Percentiles rank a stretch among this genome's conserved stretches.
These are phyloP conservation scores for Thymus mandschuricus DNA, from an alignment of 257 asterid species.

Conservation along the genomic window DNA sequence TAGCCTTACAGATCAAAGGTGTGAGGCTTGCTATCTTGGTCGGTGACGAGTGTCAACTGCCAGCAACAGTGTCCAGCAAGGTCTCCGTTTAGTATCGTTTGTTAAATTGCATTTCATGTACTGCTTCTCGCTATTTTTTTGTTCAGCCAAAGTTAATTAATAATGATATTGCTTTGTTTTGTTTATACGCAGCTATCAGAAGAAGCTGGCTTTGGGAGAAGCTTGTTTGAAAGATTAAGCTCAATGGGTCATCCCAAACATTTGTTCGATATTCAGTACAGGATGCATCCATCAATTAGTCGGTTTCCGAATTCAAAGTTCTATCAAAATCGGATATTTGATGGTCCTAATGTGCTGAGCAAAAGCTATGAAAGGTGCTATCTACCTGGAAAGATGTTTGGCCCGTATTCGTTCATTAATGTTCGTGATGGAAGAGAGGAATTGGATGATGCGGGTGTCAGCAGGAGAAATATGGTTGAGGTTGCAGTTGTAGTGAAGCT, in stretches of 20 bases:
- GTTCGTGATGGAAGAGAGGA: conserved; percentile 56
- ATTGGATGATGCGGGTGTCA: conserved; percentile 45
- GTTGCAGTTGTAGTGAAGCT: conserved; percentile 54
- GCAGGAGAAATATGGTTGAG: conserved; percentile 64
- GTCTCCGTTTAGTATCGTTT: conserved; percentile 28
- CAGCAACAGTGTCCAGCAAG: conserved; percentile 55
- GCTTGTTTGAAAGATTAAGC: conserved; percentile 63
- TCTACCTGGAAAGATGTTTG: conserved; percentile 53
- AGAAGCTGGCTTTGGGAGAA: conserved; percentile 63
- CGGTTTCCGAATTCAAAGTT: conserved; percentile 52
- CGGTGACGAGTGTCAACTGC: conserved; percentile 62
- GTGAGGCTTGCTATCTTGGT: conserved; percentile 53
- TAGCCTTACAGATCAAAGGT: conserved; percentile 50
- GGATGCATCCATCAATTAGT: conserved; percentile 68
- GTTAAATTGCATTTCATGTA: not conserved
- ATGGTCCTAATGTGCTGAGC: conserved; percentile 46
- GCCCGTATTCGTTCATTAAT: conserved; percentile 68
- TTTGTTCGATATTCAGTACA: conserved; percentile 53
- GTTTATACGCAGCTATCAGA: conserved; percentile 41
- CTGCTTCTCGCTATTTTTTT: not conserved
- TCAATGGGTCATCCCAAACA: conserved; percentile 52
- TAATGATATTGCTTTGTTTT: not conserved
- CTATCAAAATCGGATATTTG: conserved; percentile 42
- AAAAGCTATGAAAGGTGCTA: conserved; percentile 34
- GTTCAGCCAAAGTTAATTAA: not conserved